Base-by-base conservation (phyloP, 83 land plant species). In the Picea abies region DNA sequence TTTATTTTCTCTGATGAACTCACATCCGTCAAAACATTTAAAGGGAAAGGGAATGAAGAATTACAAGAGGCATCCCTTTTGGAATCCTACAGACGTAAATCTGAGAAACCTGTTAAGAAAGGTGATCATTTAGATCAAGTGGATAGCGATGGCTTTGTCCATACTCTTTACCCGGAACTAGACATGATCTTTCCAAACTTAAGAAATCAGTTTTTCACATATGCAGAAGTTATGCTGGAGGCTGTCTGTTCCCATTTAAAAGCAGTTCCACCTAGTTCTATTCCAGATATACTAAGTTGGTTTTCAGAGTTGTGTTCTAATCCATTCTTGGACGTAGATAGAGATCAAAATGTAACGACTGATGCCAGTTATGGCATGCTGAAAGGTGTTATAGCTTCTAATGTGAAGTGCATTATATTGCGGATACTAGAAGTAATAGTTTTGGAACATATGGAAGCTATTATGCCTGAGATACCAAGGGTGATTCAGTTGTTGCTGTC, bases 371-470 rank as follows among this genome's bases (percentile, higher is more conserved):
- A n/a, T n/a, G n/a, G n/a, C n/a, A n/a, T n/a, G n/a, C n/a, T n/a
- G n/a, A n/a, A n/a, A n/a, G n/a, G n/a, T n/a, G n/a, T n/a, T n/a
- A 81, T 84, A 78, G 88, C 87, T 19, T 87, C 81, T 73, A 95
- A 97, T 88, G 91, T 94, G 20, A 96, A 87, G 78, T 90, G 87
- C 60, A 77, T 95, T 23, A 82, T 93, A 32, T 85, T 93, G 52
- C 89, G 86, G 20, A 65, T 95, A 4, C 85, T 95, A 68, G 98
- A 97, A 89, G 93, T 94, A 52, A 95, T 97, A 81, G 84, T 95
- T 49, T n/a, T 77, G 76, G 96, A 97, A 84, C 98, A 97, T 84
- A 91, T 93, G 93, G 99, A 95, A 88, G 91, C 98, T 41, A 87
- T 97, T 66, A 76, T 93, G 8, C 98, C 96, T 78, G 99, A 97